Base-by-base conservation (phyloP, 441 rosid species). In the Erodium texanum region DNA sequence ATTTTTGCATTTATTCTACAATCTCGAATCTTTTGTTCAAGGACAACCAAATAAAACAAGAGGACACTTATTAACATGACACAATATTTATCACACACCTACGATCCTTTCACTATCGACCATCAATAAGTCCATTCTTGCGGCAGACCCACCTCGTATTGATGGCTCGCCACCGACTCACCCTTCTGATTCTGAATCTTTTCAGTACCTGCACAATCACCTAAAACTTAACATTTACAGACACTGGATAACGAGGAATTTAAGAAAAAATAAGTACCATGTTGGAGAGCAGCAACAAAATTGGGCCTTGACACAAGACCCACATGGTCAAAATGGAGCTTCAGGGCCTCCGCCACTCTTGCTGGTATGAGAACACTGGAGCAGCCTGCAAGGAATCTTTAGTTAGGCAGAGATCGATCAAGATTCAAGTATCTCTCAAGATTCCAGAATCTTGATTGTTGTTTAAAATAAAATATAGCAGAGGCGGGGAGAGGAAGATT, bases 51-150 rank as follows among this genome's bases (percentile, higher is more conserved):
- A 27, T 27, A 27, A 27, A 27, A 27, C 29, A 27, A 27, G 29
- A 27, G 29, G 29, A 27, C 29, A 27, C 29, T 1, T 27, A 27
- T 27, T 27, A 27, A 4, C 29, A 27, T n/a, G n/a, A n/a, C n/a
- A n/a, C n/a, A n/a, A n/a, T n/a, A 27, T 27, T 4, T 27, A 27
- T 27, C 29, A 27, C 29, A 27, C 29, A 27, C 29, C 1, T 4
- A 27, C 29, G 4, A 1, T 1, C 29, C 29, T 27, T 1, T 11
- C 11, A 38, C 1, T 38, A 9, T 6, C 12, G 24, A 45, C 12
- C 19, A 8, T 85, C 82, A 92, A 65, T 89, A 92, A 10, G 91
- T 84, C 96, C 98, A 89, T 68, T 92, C 98, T 9, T 85, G 92
- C 50, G 96, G 98, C 52, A 92, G 79, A 75, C 71, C 78, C 15